phyloP scores from a whole-genome alignment of 2,329 filamentous ascomycete species.

The Apiospora aurea region DNA sequence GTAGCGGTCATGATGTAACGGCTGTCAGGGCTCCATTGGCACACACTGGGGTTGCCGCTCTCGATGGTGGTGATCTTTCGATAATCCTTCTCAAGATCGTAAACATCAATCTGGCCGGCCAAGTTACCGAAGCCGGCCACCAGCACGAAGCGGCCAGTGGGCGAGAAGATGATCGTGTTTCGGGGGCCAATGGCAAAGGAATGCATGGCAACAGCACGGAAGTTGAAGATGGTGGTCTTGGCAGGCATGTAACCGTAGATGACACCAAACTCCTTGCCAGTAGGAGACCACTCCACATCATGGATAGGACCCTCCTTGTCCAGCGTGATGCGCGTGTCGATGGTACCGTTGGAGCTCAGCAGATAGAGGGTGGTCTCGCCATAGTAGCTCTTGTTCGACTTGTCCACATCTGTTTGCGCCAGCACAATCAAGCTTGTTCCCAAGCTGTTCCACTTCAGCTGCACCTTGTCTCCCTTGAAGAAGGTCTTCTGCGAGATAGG shows the following conservation, averaged over 20 bases:
- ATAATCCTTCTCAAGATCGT: constrained; percentile 94
- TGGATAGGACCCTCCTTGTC: constrained; percentile 99
- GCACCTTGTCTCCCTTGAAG: constrained; percentile 99
- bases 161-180: constrained; percentile 95
- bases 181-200: constrained; percentile 86
- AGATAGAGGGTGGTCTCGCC: constrained; percentile 98
- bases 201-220: constrained; percentile 81
- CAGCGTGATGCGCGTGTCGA: constrained; percentile 89
- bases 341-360: constrained; percentile 86
- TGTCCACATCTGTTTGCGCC: constrained; percentile 97
- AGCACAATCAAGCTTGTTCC: constrained; percentile 93
- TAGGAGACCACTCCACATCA: constrained; percentile 98
- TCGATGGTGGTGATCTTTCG: constrained; percentile 92
- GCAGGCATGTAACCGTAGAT: constrained; percentile 99
- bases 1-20: constrained; percentile 97
- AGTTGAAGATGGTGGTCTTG: constrained; percentile 98
- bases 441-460: constrained; percentile 95
- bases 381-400: constrained; percentile 98
- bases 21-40: constrained; percentile 96
- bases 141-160: constrained; percentile 89
- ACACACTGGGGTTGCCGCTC: constrained; percentile 93
- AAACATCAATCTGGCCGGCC: constrained; percentile 96
- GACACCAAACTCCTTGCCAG: constrained; percentile 96
- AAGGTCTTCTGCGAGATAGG: constrained; percentile 98
- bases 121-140: constrained; percentile 97